Evolutionary conservation across 179 eudicot genomes (phyloP).

Genomic region (Spinacia oleracea): DNA sequence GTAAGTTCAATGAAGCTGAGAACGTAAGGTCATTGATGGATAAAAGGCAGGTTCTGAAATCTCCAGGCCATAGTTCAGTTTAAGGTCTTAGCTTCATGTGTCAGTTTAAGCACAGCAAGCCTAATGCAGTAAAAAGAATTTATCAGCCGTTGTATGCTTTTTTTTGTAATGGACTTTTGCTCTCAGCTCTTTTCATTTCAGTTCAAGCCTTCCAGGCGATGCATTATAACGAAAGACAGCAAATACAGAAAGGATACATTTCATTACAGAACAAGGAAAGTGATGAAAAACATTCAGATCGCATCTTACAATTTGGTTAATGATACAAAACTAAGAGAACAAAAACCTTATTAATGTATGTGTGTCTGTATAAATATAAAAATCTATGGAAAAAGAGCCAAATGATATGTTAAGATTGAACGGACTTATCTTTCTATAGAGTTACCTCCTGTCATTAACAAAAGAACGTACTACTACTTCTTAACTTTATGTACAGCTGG

Average conservation of each 20-base stretch:
- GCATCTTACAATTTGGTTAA: background rate
- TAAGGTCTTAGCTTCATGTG: background rate
- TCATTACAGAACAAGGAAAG: background rate
- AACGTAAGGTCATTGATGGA: constrained; percentile 47
- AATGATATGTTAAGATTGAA: background rate
- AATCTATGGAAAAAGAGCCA: background rate
- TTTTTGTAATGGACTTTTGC: background rate
- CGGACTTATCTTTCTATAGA: constrained; percentile 5
- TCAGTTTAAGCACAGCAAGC: background rate
- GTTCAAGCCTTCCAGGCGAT: background rate
- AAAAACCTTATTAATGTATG: background rate
- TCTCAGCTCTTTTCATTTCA: background rate
- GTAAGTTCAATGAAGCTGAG: constrained; percentile 58
- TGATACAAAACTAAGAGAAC: constrained; percentile 2
- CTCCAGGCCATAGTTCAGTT: constrained; percentile 39
- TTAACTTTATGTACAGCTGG: constrained; percentile 21
- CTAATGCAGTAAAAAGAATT: too few species aligned
- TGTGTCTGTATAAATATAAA: background rate
- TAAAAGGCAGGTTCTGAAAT: constrained; percentile 37
- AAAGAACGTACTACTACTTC: background rate
- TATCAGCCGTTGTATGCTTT: background rate
- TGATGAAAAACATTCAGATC: background rate
- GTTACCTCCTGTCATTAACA: constrained; percentile 2
- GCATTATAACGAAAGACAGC: background rate
- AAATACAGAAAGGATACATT: background rate